Base-by-base conservation (phyloP, 2,329 filamentous ascomycete genomes). In the Fusarium setosum region DNA sequence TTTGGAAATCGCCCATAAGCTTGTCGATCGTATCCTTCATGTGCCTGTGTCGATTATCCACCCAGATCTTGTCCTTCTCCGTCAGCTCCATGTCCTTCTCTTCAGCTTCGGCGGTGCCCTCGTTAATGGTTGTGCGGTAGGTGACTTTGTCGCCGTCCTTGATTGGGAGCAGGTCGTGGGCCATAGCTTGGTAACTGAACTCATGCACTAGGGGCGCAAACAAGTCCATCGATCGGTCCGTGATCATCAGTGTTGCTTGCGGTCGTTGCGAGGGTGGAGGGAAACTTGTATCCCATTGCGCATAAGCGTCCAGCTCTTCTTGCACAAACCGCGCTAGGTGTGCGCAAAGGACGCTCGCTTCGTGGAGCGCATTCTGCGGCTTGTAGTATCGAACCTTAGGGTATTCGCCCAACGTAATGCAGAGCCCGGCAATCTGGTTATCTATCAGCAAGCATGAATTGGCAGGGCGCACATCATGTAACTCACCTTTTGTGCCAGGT, bases 121-220 rank as follows among this genome's bases (percentile, higher is more conserved):
- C 88, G 67, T 97, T 96, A 64, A 96, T 83, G 3, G 86, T 82
- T 51, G 94, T 94, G 68, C 90, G 90, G 75, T 94, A 99, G 0
- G 91, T 93, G 10, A 96, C 86, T 76, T 96, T 97, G 67, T 97
- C 94, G 21, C 88, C 90, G 53, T 98, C 96, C 71, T 92, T 90
- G 73, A 99, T 93, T 1, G 92, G 91, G 26, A 99, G 81, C 9
- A 99, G 82, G 75, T 99, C 96, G 77, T 97, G 93, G 4, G 93
- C 95, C 95, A 99, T 98, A 49, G 96, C 94, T 78, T 99, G 96
- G 76, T 98, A 99, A 12, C 96, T 97, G 75, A 99, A 97, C 73
- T 99, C 96, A 79, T 99, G 96, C 5, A 98, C 75, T 11, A 98
- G 80, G 1, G 96, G 96, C 0, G 95, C 90, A 80, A 91, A 88